These are phyloP conservation scores for Cinnamomum micranthum DNA, from an alignment of 164 flowering plant species.

Conservation along the genomic window DNA sequence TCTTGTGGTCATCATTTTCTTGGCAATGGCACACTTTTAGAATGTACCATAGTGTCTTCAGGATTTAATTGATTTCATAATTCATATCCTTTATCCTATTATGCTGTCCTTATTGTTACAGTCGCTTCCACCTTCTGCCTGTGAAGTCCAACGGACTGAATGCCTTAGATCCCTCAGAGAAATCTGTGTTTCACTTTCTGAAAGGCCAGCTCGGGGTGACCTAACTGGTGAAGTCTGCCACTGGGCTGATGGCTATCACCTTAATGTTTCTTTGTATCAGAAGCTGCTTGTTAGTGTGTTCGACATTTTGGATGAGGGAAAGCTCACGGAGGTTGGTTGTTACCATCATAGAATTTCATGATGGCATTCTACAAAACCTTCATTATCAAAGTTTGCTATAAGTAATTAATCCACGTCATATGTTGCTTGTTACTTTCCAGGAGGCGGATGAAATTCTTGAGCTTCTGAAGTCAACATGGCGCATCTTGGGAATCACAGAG, in stretches of 20 bases:
- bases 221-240: conserved; percentile 99
- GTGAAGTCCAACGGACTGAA: conserved; percentile 83
- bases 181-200: conserved; percentile 78
- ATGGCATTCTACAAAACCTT: background rate
- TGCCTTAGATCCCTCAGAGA: conserved; percentile 88
- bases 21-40: background rate
- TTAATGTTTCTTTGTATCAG: conserved; percentile 89
- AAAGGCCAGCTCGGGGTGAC: conserved; percentile 97
- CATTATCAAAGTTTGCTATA: background rate
- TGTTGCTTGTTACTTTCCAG: conserved; percentile 30
- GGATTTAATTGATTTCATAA: background rate
- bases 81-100: background rate
- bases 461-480: conserved; percentile 97
- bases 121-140: conserved; percentile 75
- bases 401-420: background rate
- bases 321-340: conserved; percentile 77
- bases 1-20: background rate
- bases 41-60: no score
- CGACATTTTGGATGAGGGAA: conserved; percentile 95
- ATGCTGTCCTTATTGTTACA: conserved; percentile 21
- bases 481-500: conserved; percentile 89
- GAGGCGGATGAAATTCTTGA: conserved; percentile 96
- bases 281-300: conserved; percentile 85
- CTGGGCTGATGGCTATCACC: conserved; percentile 99
- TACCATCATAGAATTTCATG: background rate